phyloP scores from a whole-genome alignment of 208 protist species.

The Acanthamoeba royreba region DNA sequence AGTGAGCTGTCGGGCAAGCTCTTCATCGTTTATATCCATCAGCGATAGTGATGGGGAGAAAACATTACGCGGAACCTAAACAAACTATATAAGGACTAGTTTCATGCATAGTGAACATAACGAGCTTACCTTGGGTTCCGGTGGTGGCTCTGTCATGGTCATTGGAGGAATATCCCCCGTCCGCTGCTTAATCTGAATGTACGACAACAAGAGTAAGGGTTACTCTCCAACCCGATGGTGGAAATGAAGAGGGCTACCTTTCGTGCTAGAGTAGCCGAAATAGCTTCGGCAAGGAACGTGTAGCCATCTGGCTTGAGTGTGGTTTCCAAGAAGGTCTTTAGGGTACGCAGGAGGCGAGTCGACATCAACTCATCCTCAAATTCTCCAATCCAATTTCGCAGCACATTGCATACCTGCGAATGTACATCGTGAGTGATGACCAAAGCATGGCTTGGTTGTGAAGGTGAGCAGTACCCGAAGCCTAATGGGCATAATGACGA shows the following conservation, averaged over 20 bases:
- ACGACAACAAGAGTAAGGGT: no score
- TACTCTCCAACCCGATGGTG: no score
- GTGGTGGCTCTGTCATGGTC: not conserved
- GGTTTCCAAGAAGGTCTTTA: not conserved
- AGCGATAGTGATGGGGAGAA: constrained; percentile 56
- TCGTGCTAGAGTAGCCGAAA: not conserved
- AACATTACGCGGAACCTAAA: constrained; percentile 48
- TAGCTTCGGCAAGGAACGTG: not conserved
- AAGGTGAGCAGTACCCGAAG: constrained; percentile 39
- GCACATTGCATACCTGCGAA: constrained; percentile 57
- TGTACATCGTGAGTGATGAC: not conserved
- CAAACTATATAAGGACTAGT: no score
- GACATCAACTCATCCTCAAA: not conserved
- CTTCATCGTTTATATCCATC: constrained; percentile 67
- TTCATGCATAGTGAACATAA: no score
- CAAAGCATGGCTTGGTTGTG: no score
- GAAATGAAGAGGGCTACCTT: not conserved
- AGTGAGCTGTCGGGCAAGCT: constrained; percentile 69
- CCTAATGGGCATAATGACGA: not conserved
- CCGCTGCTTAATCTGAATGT: not conserved
- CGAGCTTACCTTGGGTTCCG: not conserved
- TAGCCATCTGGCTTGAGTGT: not conserved
- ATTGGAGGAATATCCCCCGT: not conserved
- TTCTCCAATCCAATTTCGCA: constrained; percentile 64
- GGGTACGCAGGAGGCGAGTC: not conserved